Evolutionary conservation across 768 basidiomycete genomes (phyloP), one percentile per base, ranked within the genome.

Genomic region (Lentinula boryana): DNA sequence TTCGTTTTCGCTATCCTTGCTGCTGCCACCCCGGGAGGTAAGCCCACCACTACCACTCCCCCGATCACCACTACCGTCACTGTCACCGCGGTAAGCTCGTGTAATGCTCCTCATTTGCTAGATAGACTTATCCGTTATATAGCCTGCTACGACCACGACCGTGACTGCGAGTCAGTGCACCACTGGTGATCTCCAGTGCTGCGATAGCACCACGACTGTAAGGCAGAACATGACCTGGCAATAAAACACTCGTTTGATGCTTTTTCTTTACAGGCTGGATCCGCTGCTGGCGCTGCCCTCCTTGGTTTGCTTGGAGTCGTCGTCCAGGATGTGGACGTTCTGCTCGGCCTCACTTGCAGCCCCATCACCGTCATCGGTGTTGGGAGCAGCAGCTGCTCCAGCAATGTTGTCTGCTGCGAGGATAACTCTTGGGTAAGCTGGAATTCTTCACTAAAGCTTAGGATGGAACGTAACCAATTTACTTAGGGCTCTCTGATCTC

Each of bases 301-400:
- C 54, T 56, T 10, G 49, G 55, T 27, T 23, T 58, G 36, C 61
- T 62, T 15, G 61, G 61, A 32, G 35, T 62, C 50, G 61, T 57
- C 12, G 49, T 62, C 1, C 31, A 40, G 31, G 61, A 57, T n/a
- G 13, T 58, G 10, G 16, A 27, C 33, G 56, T 62, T n/a, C 23
- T 41, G 8, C 35, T 62, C 10, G 61, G 61, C 7, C 15, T 62
- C 12, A 23, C 21, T 36, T 62, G 61, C 61, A 32, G 27, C 23
- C 55, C 55, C 35, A 58, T 62, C 56, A 62, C 44, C 18, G 56
- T 62, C 61, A 52, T 58, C 40, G 61, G 61, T 27, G 32, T 32
- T 6, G 54, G 54, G 21, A 31, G 5, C 35, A 27, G 40, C 54
- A 12, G 18, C 40, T 56, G 54, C 36, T 5, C n/a, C 18, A 16